These are phyloP conservation scores for Aschersonia sp. DNA, from an alignment of 2,329 filamentous ascomycete species.

Conservation along the genomic window DNA sequence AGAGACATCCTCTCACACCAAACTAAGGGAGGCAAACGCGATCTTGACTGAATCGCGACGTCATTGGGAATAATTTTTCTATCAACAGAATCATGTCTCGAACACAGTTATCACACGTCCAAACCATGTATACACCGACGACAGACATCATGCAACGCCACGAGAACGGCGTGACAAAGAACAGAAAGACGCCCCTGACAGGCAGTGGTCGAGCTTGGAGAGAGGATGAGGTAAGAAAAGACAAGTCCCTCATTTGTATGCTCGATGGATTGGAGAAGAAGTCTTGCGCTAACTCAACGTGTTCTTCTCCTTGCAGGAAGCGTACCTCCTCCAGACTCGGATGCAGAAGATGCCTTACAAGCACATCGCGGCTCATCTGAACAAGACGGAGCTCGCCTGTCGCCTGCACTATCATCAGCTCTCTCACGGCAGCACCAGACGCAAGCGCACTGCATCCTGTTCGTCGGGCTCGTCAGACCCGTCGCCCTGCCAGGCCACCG, in stretches of 20 bases:
- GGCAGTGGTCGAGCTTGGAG: constrained; percentile 73
- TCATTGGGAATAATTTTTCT: not conserved
- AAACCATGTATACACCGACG: constrained; percentile 32
- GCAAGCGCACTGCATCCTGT: constrained; percentile 60
- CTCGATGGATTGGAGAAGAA: no score
- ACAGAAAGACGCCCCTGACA: constrained; percentile 53
- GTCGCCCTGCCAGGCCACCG: constrained; percentile 33
- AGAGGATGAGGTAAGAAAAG: constrained; percentile 54
- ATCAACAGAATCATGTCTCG: constrained; percentile 29
- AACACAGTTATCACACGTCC: constrained; percentile 29
- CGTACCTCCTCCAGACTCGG: constrained; percentile 70
- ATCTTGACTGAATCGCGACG: no score
- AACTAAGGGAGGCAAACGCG: no score
- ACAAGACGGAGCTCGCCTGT: constrained; percentile 80
- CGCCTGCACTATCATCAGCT: constrained; percentile 80
- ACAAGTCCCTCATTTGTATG: not conserved
- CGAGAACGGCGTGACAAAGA: constrained; percentile 47
- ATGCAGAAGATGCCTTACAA: constrained; percentile 86
- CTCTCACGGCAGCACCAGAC: constrained; percentile 67
- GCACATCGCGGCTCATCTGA: constrained; percentile 71
- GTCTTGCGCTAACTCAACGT: no score
- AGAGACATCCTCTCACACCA: no score
- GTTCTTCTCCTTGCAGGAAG: constrained; percentile 39
- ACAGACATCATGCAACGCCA: constrained; percentile 42
- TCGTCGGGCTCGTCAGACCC: constrained; percentile 45